Conservation (phyloP, 345 rosid species). For the Salix exigua region DNA sequence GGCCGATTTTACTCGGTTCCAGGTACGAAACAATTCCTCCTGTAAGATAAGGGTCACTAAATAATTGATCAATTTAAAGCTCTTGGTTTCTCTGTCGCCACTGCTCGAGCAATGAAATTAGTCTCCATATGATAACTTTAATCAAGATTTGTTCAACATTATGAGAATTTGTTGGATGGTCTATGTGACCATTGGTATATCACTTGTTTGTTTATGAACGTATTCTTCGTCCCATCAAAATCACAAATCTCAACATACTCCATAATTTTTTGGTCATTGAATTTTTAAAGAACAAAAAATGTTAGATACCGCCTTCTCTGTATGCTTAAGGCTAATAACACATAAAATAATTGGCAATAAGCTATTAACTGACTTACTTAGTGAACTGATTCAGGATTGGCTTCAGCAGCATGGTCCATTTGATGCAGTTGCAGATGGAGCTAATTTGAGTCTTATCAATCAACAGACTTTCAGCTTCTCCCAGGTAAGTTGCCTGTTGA, state of each 20-base stretch:
- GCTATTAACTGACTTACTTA: constrained; percentile 20
- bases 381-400: constrained; percentile 66
- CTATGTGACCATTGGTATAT: not conserved
- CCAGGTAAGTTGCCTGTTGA: constrained; percentile 42
- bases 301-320: constrained; percentile 7
- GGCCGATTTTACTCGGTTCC: constrained; percentile 52
- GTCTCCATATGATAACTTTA: not conserved
- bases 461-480: constrained; percentile 52
- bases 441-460: constrained; percentile 65
- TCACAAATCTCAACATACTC: not conserved
- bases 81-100: not conserved
- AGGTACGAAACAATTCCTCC: constrained; percentile 36
- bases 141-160: not conserved
- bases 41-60: not conserved
- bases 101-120: not conserved
- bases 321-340: constrained; percentile 10
- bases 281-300: not conserved
- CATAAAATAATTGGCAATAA: constrained; percentile 10
- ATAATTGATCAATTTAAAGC: not conserved
- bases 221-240: constrained; percentile 2
- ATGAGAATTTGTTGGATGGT: not conserved
- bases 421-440: constrained; percentile 90
- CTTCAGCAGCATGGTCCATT: constrained; percentile 78
- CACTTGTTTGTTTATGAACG: not conserved
- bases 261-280: not conserved